Evolutionary conservation across 163 green algal species (phyloP), one percentile per base, ranked within the genome.

Genomic region (Scenedesmus sp.): DNA sequence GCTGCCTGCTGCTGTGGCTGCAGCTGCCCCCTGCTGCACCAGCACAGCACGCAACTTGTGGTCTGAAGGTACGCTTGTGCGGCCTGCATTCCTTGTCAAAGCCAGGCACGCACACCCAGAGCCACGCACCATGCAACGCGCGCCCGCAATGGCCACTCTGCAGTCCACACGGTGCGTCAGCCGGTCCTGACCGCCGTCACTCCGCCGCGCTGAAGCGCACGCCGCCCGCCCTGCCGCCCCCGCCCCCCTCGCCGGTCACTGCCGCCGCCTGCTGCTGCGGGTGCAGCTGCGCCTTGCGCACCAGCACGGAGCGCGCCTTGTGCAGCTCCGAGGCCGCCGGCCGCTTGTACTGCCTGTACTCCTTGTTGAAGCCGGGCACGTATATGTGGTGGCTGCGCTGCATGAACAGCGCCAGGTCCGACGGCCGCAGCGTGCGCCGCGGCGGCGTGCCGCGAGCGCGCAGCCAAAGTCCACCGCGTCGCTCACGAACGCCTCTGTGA

Each of bases 281-380:
- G 30, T 85, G 72, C 51, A 90, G 72, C 70, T 90, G 70, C 33
- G 87, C 87, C 56, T 91, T 91, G 46, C 95, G 91, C 26, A 96
- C 94, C 43, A 87, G 87, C 0, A 93, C 91, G n/a, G 89, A 87
- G 26, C 93, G 92, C 6, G 76, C 56, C 53, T 91, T 92, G 70
- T 96, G 94, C 65, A 94, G 72, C 18, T 93, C 93, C 43, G 89
- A 94, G 10, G 90, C 76, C 24, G 86, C 84, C 20, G 91, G 90
- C 4, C 94, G 88, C 42, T 87, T 92, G 84, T 96, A 96, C 16
- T 92, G 89, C 33, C 44, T 86, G 22, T 96, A 81, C 6, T 93
- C 92, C 13, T 91, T 87, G 16, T 42, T 68, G 81, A 94, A 96
- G 0, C 95, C 95, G 6, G 95, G 95, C 7, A 96, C 86, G 42